Conservation (phyloP, 495 filamentous ascomycete genomes). For the Hypoxylon crocopeplum region DNA sequence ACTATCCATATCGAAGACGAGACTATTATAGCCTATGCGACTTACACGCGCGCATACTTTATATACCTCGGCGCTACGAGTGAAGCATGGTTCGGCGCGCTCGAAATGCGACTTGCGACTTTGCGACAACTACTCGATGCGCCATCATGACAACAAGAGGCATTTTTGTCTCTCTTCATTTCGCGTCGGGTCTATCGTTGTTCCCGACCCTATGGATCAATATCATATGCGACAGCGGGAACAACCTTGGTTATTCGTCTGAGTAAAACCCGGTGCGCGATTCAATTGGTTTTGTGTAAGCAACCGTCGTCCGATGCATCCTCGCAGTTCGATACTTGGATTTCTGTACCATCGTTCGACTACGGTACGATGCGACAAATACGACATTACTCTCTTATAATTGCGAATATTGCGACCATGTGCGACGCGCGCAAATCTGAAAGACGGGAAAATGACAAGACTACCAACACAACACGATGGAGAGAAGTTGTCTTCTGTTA, state of each 20-base stretch:
- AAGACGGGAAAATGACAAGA: neutral
- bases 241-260: neutral
- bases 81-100: neutral
- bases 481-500: neutral
- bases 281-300: constrained; percentile 13
- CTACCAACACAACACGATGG: neutral
- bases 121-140: constrained; percentile 22
- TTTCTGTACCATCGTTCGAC: neutral
- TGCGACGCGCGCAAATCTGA: neutral
- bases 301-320: neutral
- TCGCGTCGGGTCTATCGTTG: neutral
- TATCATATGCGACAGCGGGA: constrained; percentile 5
- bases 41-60: constrained; percentile 2
- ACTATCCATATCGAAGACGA: constrained; percentile 1
- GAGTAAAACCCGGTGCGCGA: constrained; percentile 11
- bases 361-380: neutral
- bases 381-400: neutral
- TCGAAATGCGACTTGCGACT: neutral
- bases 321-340: neutral
- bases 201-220: neutral
- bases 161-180: neutral
- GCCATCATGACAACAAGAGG: constrained; percentile 5
- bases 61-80: neutral
- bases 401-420: neutral
- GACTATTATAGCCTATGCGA: constrained; percentile 2